phyloP scores from a whole-genome alignment of 441 rosid genomes.

The Eugenia klotzschiana region DNA sequence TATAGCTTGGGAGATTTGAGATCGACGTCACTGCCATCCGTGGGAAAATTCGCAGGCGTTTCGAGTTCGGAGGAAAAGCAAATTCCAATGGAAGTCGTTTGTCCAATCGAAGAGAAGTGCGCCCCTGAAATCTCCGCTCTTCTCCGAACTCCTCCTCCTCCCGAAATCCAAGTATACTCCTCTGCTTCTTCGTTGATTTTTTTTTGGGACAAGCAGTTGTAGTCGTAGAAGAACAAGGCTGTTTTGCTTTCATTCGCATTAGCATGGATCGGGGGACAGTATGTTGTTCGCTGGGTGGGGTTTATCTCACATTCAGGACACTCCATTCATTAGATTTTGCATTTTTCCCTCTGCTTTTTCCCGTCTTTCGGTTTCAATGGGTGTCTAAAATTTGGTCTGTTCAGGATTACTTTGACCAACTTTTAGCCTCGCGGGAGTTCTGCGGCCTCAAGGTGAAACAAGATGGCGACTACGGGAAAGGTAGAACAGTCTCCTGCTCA shows the following conservation, averaged over 20 bases:
- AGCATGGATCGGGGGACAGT: neutral
- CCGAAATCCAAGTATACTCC: constrained; percentile 36
- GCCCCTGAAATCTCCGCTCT: constrained; percentile 43
- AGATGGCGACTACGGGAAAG: constrained; percentile 38
- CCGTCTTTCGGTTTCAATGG: neutral
- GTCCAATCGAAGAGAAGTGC: constrained; percentile 29
- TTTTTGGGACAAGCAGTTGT: neutral
- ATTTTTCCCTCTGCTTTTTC: neutral
- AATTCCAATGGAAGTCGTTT: constrained; percentile 21
- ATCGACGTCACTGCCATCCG: neutral
- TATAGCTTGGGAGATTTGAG: neutral
- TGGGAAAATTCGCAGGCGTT: neutral
- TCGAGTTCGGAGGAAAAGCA: neutral
- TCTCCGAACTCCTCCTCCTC: constrained; percentile 40
- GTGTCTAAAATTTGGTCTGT: neutral
- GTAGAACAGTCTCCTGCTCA: constrained; percentile 8
- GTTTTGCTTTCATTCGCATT: neutral
- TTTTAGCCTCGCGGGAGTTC: constrained; percentile 30
- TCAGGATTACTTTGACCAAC: constrained; percentile 67
- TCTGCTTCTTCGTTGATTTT: neutral
- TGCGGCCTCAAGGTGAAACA: constrained; percentile 38
- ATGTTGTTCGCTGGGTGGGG: neutral
- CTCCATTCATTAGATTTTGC: neutral
- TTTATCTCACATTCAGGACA: neutral
- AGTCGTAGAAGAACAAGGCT: neutral